Percentiles rank a stretch among this genome's conserved stretches.
Conservation (phyloP, 1,284 basidiomycete genomes). For the Rhodotorula sp. region DNA sequence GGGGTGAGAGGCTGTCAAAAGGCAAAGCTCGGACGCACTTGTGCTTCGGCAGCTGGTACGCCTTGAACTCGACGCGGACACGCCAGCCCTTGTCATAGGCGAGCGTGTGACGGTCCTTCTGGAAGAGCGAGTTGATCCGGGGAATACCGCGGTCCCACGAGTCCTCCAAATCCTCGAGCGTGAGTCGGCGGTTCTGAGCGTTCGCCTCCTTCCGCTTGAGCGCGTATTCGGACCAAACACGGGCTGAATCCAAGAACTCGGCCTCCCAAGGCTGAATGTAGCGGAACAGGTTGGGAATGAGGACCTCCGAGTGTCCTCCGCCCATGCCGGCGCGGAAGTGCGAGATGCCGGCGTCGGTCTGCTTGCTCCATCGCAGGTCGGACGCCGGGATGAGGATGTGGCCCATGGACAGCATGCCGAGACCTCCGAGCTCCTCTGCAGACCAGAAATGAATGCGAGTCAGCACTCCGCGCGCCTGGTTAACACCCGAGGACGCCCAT, state of each 20-base stretch:
- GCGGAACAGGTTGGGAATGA: slow-evolving; percentile 96
- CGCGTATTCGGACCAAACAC: slow-evolving; percentile 99
- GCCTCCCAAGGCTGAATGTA: slow-evolving; percentile 99
- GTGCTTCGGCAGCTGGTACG: slow-evolving; percentile 84
- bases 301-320: slow-evolving; percentile 43
- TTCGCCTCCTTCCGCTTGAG: slow-evolving; percentile 99
- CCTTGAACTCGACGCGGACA: slow-evolving; percentile 87
- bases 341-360: slow-evolving; percentile 79
- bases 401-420: slow-evolving; percentile 99
- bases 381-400: slow-evolving; percentile 97
- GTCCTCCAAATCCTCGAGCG: slow-evolving; percentile 48
- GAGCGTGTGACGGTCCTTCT: slow-evolving; percentile 67
- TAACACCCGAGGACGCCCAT: too few relatives aligned
- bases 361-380: slow-evolving; percentile 95
- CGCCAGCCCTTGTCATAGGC: slow-evolving; percentile 87
- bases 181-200: slow-evolving; percentile 82
- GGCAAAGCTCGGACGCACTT: slow-evolving; percentile 4
- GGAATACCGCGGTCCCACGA: slow-evolving; percentile 86
- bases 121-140: slow-evolving; percentile 94
- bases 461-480: background rate
- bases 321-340: slow-evolving; percentile 52
- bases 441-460: background rate
- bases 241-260: slow-evolving; percentile 95
- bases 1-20: slow-evolving; percentile 54
- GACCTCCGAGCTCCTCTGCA: slow-evolving; percentile 79